Evolutionary conservation across 805 yeast species (phyloP), one percentile per base, ranked within the genome.

Genomic region (Maudiozyma serrabonitensis): DNA sequence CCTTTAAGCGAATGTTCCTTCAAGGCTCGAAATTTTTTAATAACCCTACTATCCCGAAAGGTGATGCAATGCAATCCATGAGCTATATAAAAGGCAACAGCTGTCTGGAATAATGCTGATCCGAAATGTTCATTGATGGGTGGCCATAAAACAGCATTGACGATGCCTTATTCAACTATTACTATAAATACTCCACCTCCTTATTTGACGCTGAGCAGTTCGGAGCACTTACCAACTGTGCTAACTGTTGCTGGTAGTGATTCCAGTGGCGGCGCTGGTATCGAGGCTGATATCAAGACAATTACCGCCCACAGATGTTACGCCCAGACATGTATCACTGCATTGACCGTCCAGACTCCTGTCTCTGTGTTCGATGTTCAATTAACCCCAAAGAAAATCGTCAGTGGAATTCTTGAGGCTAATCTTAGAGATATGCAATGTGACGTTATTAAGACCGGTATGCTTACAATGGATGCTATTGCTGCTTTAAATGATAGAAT

Each of bases 181-280:
- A 49, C 49, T 23, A 57, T 62, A 25, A 62, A 61, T 42, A 57
- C 62, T 2, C 63, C 68, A 12, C 67, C 67, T 18, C 68, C 68
- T 35, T 64, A 64, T 43, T 47, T 61, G 37, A 53, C 58, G 4
- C 47, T 61, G 21, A 46, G 52, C 41, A 54, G 38, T 53, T 56
- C 34, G 55, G 69, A 50, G 60, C 63, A 50, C 16, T 47, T 73
- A 23, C 71, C 74, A 2, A 68, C 69, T 0, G 77, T 76, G 0
- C 55, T 76, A 49, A 72, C 76, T 0, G 66, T 75, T 42, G 88
- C 88, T 1, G 95, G 95, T 0, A 82, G 91, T 0, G 96, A 87
- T 62, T 77, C 82, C 42, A 82, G 91, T 11, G 96, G 95, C 2
- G 95, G 95, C 3, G 95, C 96, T 2, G 96, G 96, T 2, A 81